phyloP scores from a whole-genome alignment of 192 early-diverging fungal genomes.

The Pilaira anomala region DNA sequence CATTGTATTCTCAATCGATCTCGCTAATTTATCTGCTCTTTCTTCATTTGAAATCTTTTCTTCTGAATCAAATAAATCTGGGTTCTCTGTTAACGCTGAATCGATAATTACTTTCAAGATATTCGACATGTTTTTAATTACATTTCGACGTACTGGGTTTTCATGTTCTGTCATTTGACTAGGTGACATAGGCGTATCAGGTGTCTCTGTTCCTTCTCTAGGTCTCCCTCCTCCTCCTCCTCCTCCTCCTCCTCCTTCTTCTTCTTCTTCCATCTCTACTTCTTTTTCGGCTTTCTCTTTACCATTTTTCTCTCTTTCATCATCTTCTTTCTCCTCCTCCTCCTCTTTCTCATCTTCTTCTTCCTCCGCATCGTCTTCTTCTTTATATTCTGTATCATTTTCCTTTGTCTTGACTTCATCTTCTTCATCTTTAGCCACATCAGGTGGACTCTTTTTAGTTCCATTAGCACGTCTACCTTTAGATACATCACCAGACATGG shows the following conservation, averaged over 20 bases:
- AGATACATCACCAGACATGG: neutral
- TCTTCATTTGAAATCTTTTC: conserved; percentile 21
- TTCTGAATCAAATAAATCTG: conserved; percentile 23
- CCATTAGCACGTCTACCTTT: neutral
- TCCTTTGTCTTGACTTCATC: neutral
- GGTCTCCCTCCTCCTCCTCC: neutral
- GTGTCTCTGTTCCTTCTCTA: neutral
- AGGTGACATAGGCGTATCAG: conserved; percentile 21
- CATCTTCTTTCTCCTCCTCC: neutral
- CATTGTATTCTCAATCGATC: conserved; percentile 48
- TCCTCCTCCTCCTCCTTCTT: too few relatives aligned
- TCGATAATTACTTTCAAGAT: conserved; percentile 32
- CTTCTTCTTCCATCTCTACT: neutral
- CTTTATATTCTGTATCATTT: neutral
- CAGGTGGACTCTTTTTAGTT: neutral
- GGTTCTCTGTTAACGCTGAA: conserved; percentile 12
- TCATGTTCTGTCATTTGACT: conserved; percentile 22
- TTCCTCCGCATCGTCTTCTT: neutral
- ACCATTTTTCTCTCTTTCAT: neutral
- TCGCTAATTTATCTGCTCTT: conserved; percentile 37
- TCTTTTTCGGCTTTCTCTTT: too few relatives aligned
- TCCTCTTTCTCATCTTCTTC: neutral
- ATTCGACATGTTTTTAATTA: conserved; percentile 42
- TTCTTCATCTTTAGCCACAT: neutral
- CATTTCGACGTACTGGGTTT: conserved; percentile 47